These are phyloP conservation scores for Candida koratica DNA, from an alignment of 805 yeast species.

Conservation along the genomic window DNA sequence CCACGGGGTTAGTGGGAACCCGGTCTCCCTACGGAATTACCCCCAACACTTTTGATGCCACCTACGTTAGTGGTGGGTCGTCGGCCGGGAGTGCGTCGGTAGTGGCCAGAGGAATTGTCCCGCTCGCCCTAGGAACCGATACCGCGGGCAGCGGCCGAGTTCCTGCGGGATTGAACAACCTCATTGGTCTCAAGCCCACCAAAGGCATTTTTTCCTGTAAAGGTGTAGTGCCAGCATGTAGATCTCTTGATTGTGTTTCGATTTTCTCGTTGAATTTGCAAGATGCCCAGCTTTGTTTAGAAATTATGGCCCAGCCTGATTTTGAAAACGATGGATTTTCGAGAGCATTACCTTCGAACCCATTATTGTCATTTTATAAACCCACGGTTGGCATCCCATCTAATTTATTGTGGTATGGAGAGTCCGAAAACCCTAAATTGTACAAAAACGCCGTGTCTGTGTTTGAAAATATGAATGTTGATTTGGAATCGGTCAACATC, in stretches of 20 bases:
- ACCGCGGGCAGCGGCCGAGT: slow-evolving; percentile 98
- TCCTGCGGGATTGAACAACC: slow-evolving; percentile 91
- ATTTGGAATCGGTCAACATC: slow-evolving; percentile 63
- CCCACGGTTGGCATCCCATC: slow-evolving; percentile 78
- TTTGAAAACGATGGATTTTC: slow-evolving; percentile 70
- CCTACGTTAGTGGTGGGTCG: slow-evolving; percentile 92
- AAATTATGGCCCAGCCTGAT: slow-evolving; percentile 70
- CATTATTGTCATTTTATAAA: slow-evolving; percentile 53
- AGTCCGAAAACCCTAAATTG: slow-evolving; percentile 67
- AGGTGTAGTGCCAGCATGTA: slow-evolving; percentile 98
- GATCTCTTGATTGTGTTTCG: slow-evolving; percentile 88
- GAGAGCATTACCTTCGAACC: slow-evolving; percentile 65
- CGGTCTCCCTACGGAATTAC: slow-evolving; percentile 94
- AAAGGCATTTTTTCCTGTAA: slow-evolving; percentile 78
- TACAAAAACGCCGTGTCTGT: slow-evolving; percentile 57
- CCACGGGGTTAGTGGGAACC: slow-evolving; percentile 94
- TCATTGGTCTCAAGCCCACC: slow-evolving; percentile 90
- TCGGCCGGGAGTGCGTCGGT: slow-evolving; percentile 94
- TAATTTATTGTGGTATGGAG: slow-evolving; percentile 74
- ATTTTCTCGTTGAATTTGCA: slow-evolving; percentile 70
- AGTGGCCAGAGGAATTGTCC: slow-evolving; percentile 86
- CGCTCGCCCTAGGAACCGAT: slow-evolving; percentile 88
- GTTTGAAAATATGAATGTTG: slow-evolving; percentile 30
- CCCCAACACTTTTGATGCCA: slow-evolving; percentile 67
- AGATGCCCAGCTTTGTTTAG: slow-evolving; percentile 80